Percentiles rank a stretch among this genome's conserved stretches.
These are phyloP conservation scores for Acorus gramineus DNA, from an alignment of 106 monocot species.

Conservation along the genomic window DNA sequence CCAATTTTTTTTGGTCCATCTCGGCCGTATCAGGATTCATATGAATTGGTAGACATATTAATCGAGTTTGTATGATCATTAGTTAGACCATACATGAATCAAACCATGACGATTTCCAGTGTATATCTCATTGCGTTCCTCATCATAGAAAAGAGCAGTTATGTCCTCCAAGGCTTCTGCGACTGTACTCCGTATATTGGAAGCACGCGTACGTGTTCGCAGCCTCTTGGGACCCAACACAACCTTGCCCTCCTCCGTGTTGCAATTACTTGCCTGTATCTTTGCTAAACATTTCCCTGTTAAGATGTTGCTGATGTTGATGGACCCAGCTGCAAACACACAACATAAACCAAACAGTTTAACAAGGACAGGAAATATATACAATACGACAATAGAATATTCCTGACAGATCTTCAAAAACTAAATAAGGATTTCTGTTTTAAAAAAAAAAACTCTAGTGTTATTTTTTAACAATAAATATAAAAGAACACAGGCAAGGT, in stretches of 20 bases:
- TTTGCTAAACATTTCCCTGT: constrained; percentile 74
- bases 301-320: constrained; percentile 84
- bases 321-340: constrained; percentile 49
- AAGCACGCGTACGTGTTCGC: neutral
- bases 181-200: constrained; percentile 25
- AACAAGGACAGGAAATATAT: too few species aligned
- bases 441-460: too few species aligned
- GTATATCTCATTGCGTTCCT: constrained; percentile 67
- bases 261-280: constrained; percentile 20
- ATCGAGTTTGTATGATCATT: neutral
- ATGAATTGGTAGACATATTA: too few species aligned
- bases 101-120: constrained; percentile 61
- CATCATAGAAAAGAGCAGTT: constrained; percentile 73
- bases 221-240: too few species aligned
- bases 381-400: too few species aligned
- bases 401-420: too few species aligned
- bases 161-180: constrained; percentile 64
- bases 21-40: too few species aligned
- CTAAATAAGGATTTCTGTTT: too few species aligned
- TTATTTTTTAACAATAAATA: too few species aligned
- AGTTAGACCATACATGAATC: constrained; percentile 81
- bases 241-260: neutral
- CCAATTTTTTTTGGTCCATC: too few species aligned
- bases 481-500: too few species aligned
- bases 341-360: too few species aligned